These are phyloP conservation scores for Saururus chinensis DNA, from an alignment of 164 flowering plant species.

Conservation along the genomic window DNA sequence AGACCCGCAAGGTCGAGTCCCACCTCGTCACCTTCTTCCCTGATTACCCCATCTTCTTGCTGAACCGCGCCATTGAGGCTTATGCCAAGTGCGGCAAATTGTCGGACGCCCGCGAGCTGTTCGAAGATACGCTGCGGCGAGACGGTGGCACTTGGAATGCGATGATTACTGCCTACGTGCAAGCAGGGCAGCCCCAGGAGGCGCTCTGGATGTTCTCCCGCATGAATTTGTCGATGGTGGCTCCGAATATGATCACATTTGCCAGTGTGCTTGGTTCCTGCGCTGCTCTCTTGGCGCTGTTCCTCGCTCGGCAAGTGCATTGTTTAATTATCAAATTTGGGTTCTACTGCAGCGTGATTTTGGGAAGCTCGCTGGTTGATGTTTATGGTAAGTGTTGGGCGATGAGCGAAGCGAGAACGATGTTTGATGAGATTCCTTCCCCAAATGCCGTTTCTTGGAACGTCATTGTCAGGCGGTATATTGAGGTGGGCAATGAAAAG, in stretches of 20 bases:
- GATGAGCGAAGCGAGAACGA: slow-evolving; percentile 36
- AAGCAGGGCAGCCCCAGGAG: slow-evolving; percentile 21
- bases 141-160: slow-evolving; percentile 71
- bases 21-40: slow-evolving; percentile 23
- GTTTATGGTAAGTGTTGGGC: slow-evolving; percentile 52
- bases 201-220: slow-evolving; percentile 22
- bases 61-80: slow-evolving; percentile 47
- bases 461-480: slow-evolving; percentile 51
- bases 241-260: slow-evolving; percentile 38
- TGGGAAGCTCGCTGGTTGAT: slow-evolving; percentile 54
- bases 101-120: slow-evolving; percentile 43
- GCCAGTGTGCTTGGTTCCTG: slow-evolving; percentile 50
- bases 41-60: slow-evolving; percentile 22
- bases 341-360: slow-evolving; percentile 39
- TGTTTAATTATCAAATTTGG: slow-evolving; percentile 38
- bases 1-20: slow-evolving; percentile 36
- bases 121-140: slow-evolving; percentile 49
- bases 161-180: slow-evolving; percentile 39
- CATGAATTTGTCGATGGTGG: slow-evolving; percentile 30
- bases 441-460: slow-evolving; percentile 59
- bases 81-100: slow-evolving; percentile 48
- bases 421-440: slow-evolving; percentile 44
- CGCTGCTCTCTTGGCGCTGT: slow-evolving; percentile 22
- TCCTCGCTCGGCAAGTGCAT: slow-evolving; percentile 34
- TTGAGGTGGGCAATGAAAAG: slow-evolving; percentile 35